Evolutionary conservation across 2,329 filamentous ascomycete species (phyloP), one percentile per base, ranked within the genome.

Genomic region (Botrytis sinoallii): DNA sequence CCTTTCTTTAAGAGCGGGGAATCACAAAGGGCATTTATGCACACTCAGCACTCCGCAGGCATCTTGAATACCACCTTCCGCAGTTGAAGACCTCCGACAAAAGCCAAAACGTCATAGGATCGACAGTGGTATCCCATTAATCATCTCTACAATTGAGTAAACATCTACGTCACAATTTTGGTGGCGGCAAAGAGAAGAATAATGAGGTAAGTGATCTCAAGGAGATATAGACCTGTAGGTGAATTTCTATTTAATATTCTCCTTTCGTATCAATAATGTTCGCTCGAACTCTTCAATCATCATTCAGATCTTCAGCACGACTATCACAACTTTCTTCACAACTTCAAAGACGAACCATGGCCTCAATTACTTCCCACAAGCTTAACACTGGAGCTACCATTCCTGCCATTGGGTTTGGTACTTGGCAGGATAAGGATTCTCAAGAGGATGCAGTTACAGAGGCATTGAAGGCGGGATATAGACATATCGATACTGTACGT

Each of bases 391-490:
- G 80, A 55, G 79, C 78, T 71, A 75, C 77, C 65, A 82, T 82
- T 32, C 81, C 81, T 67, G 78, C 84, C 75, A 80, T 86, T 44
- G 84, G 84, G 57, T 82, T 85, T 52, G 85, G 76, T 35, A 84
- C 84, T 67, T 85, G 85, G 82, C 83, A 85, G 66, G 82, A 82
- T 52, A 80, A 83, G 75, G 84, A 85, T 75, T 82, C 84, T 71
- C 82, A 83, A 64, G 77, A 78, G 72, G 78, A 81, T 76, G 82
- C 82, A 44, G 82, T 83, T 63, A 77, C 76, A 1, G 79, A 81
- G 75, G 82, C 82, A 25, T 77, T 87, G 52, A 82, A 85, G 67
- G 78, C 82, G 48, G 87, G 87, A 18, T 88, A 88, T 79, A 83
- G 84, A 29, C 86, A 88, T 78, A 85, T 88, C 75, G 87, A 88